Base-by-base conservation (phyloP, 441 rosid genomes). In the Bruguiera hainesii region DNA sequence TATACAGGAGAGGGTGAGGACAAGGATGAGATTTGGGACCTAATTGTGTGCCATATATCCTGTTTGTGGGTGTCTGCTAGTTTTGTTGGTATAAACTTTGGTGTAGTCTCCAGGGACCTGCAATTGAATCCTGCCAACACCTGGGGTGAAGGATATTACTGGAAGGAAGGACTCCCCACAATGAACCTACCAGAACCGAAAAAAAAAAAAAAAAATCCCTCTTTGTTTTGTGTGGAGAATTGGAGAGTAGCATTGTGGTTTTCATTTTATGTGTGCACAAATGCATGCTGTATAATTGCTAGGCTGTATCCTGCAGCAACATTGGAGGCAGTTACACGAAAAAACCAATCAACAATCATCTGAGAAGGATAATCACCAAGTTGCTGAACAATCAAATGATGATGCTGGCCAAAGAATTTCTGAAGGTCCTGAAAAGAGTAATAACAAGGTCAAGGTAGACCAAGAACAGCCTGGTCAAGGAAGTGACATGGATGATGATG, bases 401-500 rank as follows among this genome's bases (percentile, higher is more conserved):
- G 42, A 61, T 26, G 55, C 48, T 48, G 57, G 37, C 28, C 79
- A 71, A 51, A 72, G 75, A 35, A 28, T 60, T 19, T 61, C 65
- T 29, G 80, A 74, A 35, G 11, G 52, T 46, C 67, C 73, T 37
- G 64, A 66, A 50, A 70, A 63, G 20, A 73, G 63, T 23, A 51
- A 21, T 51, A 19, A 23, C 1, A 31, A 73, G 50, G 66, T 67
- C 16, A 31, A 61, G 42, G 82, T 70, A 70, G 78, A 69, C 11
- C 33, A 61, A 52, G 57, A 74, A 63, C 72, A 58, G 69, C 56
- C 73, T 70, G 80, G 66, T 73, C 76, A 71, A 30, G 77, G 77
- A 76, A 73, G 76, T 65, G 84, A 78, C 63, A 73, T 28, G 1
- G 82, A 78, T 71, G 90, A 82, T 72, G 85, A 77, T 2, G 66